phyloP scores from a whole-genome alignment of 768 basidiomycete genomes.

The Cyclocybe cylindracea region DNA sequence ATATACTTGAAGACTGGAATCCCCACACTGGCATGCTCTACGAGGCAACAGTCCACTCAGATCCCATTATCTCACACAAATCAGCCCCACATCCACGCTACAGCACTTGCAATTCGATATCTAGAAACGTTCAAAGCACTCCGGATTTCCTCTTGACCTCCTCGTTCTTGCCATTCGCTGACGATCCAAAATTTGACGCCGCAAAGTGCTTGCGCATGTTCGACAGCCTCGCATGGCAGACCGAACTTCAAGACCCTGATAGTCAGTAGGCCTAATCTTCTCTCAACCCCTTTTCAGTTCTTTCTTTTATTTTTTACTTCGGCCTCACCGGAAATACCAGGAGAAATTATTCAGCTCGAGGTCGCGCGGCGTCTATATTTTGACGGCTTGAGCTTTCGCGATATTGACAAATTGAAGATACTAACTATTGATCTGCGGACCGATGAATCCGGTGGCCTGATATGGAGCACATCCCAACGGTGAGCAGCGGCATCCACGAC shows the following conservation, averaged over 20 bases:
- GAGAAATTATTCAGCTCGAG: conserved; percentile 50
- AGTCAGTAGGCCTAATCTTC: conserved; percentile 31
- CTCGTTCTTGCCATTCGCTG: conserved; percentile 47
- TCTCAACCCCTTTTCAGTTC: not conserved
- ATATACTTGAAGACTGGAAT: not conserved
- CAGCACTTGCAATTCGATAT: conserved; percentile 47
- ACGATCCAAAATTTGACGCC: conserved; percentile 40
- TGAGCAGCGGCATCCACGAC: conserved; percentile 9
- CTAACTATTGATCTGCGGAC: conserved; percentile 26
- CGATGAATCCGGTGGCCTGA: conserved; percentile 33
- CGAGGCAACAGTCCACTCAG: not conserved
- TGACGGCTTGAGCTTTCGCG: conserved; percentile 24
- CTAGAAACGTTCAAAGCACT: conserved; percentile 25
- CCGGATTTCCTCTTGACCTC: conserved; percentile 5
- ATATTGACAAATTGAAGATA: conserved; percentile 35
- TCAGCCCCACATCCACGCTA: conserved; percentile 31
- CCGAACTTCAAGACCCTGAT: conserved; percentile 46
- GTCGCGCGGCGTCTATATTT: conserved; percentile 38
- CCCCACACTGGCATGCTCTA: not conserved
- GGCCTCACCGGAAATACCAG: conserved; percentile 23
- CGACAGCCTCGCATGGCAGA: conserved; percentile 32
- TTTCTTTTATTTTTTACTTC: not conserved
- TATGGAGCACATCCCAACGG: conserved; percentile 47
- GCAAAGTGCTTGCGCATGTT: conserved; percentile 28
- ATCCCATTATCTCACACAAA: not conserved